These are phyloP conservation scores for Trichosporon asahii DNA, from an alignment of 1,284 basidiomycete genomes.

Conservation along the genomic window DNA sequence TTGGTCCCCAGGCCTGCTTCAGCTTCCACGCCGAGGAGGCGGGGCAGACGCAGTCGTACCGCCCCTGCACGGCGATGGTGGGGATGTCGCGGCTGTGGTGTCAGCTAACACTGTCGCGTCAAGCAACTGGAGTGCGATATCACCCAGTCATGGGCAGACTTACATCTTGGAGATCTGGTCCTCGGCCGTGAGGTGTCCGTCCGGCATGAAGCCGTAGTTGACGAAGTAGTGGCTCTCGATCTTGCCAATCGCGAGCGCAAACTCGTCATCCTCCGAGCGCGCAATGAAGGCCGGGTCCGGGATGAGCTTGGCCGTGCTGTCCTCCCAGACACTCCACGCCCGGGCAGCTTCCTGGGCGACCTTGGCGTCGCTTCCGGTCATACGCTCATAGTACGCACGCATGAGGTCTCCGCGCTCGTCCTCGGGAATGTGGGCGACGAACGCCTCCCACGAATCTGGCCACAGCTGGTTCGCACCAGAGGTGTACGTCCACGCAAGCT, in stretches of 20 bases:
- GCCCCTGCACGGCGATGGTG: conserved; percentile 75
- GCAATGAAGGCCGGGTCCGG: conserved; percentile 68
- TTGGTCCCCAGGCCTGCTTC: conserved; percentile 77
- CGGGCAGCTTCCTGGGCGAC: conserved; percentile 64
- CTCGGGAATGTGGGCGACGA: conserved; percentile 73
- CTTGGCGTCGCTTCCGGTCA: conserved; percentile 66
- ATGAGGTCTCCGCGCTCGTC: conserved; percentile 74
- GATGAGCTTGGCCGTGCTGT: conserved; percentile 71
- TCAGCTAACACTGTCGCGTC: conserved; percentile 9
- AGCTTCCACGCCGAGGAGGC: conserved; percentile 62
- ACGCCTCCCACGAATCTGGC: conserved; percentile 85
- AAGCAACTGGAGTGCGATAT: too few relatives aligned
- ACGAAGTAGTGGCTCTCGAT: conserved; percentile 93
- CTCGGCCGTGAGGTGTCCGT: conserved; percentile 78
- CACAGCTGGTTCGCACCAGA: conserved; percentile 58
- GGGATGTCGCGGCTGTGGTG: conserved; percentile 66
- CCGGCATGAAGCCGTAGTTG: conserved; percentile 79
- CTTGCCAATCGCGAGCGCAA: conserved; percentile 73
- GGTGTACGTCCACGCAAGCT: conserved; percentile 91
- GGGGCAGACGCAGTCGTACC: conserved; percentile 55
- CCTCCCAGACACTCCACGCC: conserved; percentile 77
- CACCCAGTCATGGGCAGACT: not conserved
- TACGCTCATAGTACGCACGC: conserved; percentile 67
- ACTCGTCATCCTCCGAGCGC: conserved; percentile 63
- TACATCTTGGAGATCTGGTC: conserved; percentile 81